Conservation (phyloP, 2,329 filamentous ascomycete genomes). For the Aureobasidium sp. region DNA sequence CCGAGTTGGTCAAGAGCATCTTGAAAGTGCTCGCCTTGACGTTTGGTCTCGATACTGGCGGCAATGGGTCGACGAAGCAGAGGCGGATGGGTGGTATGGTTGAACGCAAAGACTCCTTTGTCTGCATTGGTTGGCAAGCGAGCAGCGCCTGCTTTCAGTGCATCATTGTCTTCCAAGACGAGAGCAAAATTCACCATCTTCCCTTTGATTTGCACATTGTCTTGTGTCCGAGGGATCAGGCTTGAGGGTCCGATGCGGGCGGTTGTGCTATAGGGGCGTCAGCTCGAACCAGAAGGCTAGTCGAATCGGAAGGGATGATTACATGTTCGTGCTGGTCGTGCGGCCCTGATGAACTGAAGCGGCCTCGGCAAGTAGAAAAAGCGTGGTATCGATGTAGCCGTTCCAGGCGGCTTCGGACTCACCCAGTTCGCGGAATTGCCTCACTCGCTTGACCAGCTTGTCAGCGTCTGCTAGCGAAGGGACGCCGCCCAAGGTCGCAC, state of each 20-base stretch:
- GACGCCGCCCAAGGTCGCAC: slow-evolving; percentile 17
- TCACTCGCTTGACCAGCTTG: slow-evolving; percentile 14
- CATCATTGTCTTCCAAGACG: slow-evolving; percentile 12
- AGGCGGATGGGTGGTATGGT: slow-evolving; percentile 19
- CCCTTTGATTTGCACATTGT: slow-evolving; percentile 17
- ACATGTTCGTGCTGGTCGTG: slow-evolving; percentile 18
- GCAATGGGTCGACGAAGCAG: slow-evolving; percentile 17
- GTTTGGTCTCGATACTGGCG: slow-evolving; percentile 22
- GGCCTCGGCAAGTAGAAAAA: slow-evolving; percentile 18
- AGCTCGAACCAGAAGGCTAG: slow-evolving; percentile 6
- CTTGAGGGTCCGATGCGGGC: slow-evolving; percentile 15
- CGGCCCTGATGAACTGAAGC: slow-evolving; percentile 10
- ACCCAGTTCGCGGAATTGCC: slow-evolving; percentile 12
- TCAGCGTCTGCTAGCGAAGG: slow-evolving; percentile 16
- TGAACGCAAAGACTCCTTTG: slow-evolving; percentile 19
- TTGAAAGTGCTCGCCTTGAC: slow-evolving; percentile 17
- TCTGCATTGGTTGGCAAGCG: slow-evolving; percentile 16
- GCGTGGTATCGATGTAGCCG: slow-evolving; percentile 16
- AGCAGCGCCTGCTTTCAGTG: slow-evolving; percentile 10
- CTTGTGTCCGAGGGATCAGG: slow-evolving; percentile 18
- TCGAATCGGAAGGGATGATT: slow-evolving; percentile 12
- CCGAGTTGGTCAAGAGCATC: slow-evolving; percentile 16
- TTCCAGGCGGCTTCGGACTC: slow-evolving; percentile 19
- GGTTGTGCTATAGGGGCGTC: slow-evolving; percentile 13
- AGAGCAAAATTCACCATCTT: slow-evolving; percentile 20